phyloP scores from a whole-genome alignment of 108 stramenopile genomes.

The Mediolabrus comicus region DNA sequence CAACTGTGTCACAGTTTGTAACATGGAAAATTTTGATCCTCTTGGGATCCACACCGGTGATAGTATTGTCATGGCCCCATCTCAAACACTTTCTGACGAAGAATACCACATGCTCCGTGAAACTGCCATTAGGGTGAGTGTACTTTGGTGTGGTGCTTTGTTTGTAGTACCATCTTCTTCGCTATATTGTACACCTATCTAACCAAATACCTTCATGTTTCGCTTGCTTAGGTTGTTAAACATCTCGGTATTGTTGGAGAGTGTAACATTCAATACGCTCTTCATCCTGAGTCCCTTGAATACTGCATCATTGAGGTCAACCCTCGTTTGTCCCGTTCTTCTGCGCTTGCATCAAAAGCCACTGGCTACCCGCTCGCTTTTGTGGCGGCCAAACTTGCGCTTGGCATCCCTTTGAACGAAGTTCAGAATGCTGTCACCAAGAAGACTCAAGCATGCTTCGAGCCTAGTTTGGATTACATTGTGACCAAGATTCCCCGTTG shows the following conservation, averaged over 20 bases:
- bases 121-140: conserved; percentile 85
- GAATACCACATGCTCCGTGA: conserved; percentile 99
- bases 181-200: background rate
- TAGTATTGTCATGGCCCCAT: conserved; percentile 98
- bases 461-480: conserved; percentile 98
- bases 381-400: conserved; percentile 94
- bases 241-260: conserved; percentile 98
- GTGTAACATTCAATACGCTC: conserved; percentile 99
- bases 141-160: background rate
- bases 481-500: conserved; percentile 98
- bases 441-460: conserved; percentile 96
- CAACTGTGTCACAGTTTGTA: conserved; percentile 98
- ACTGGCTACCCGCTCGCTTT: conserved; percentile 99
- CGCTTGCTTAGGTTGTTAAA: conserved; percentile 76
- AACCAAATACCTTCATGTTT: background rate
- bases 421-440: conserved; percentile 96
- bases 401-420: conserved; percentile 92
- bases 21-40: conserved; percentile 99
- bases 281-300: conserved; percentile 90
- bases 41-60: conserved; percentile 98
- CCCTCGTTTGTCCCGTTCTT: conserved; percentile 96
- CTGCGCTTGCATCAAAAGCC: conserved; percentile 97
- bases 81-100: conserved; percentile 94
- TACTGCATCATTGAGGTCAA: conserved; percentile 99
- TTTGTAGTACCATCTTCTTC: background rate